Conservation (phyloP, 2,329 filamentous ascomycete species). For the Mycosphaerelloides madeirae region DNA sequence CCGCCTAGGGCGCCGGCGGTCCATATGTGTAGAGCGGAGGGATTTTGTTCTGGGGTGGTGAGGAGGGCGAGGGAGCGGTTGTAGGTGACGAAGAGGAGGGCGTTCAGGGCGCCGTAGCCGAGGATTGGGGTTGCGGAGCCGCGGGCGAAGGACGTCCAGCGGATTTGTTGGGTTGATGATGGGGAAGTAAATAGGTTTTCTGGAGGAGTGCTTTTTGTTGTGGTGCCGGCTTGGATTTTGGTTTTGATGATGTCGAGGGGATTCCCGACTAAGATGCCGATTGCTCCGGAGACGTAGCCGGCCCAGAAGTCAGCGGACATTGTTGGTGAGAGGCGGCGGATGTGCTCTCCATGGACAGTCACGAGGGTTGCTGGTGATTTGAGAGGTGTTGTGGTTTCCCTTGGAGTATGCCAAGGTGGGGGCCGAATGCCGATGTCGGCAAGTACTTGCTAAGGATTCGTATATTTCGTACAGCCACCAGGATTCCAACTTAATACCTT, state of each 20-base stretch:
- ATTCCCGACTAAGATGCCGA: conserved; percentile 84
- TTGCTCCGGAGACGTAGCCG: conserved; percentile 80
- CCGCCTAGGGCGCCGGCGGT: conserved; percentile 75
- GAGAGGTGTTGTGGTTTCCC: no score
- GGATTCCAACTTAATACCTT: no score
- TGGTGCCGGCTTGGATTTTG: conserved; percentile 64
- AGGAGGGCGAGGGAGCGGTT: conserved; percentile 72
- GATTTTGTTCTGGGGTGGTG: conserved; percentile 31
- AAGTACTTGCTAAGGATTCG: no score
- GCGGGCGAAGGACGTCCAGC: conserved; percentile 31
- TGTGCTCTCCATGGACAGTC: background rate
- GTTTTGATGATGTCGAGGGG: conserved; percentile 69
- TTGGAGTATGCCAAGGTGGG: no score
- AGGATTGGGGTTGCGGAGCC: conserved; percentile 82
- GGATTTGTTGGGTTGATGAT: conserved; percentile 7
- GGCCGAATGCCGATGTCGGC: no score
- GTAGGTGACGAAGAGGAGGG: conserved; percentile 73
- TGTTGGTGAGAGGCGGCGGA: background rate
- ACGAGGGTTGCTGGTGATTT: background rate
- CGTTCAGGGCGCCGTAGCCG: conserved; percentile 87
- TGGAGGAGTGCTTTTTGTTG: no score
- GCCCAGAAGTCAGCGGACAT: conserved; percentile 94
- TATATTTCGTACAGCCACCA: no score
- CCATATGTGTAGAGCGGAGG: conserved; percentile 47
- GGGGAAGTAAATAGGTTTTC: background rate